Conservation (phyloP, 345 rosid genomes). For the Gynandropsis gynandra region DNA sequence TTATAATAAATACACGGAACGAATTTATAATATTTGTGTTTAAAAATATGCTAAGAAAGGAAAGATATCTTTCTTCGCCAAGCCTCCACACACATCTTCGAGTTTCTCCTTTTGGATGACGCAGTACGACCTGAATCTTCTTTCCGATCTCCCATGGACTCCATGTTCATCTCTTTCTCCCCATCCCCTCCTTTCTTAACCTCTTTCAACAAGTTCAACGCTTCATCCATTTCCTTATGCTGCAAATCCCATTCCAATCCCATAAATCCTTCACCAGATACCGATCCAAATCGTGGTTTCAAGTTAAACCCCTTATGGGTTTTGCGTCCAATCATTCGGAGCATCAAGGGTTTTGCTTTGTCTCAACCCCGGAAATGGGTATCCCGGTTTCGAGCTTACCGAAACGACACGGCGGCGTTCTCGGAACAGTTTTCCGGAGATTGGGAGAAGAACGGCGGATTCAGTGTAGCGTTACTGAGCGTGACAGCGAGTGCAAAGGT, state of each 20-base stretch:
- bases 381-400: conserved; percentile 35
- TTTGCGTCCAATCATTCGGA: conserved; percentile 35
- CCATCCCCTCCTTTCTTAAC: conserved; percentile 23
- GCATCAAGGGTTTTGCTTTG: conserved; percentile 35
- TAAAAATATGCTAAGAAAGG: no score
- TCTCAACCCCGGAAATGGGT: conserved; percentile 47
- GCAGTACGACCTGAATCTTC: conserved; percentile 26
- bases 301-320: conserved; percentile 31
- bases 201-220: conserved; percentile 22
- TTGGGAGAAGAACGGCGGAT: conserved; percentile 41
- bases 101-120: conserved; percentile 25
- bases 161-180: conserved; percentile 23
- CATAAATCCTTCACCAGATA: conserved; percentile 17
- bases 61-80: conserved; percentile 23
- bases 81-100: conserved; percentile 16
- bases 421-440: conserved; percentile 20
- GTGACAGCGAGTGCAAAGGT: conserved; percentile 63
- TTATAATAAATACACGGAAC: background rate
- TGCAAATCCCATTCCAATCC: conserved; percentile 26
- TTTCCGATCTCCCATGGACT: conserved; percentile 36
- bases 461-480: conserved; percentile 63
- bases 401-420: conserved; percentile 32
- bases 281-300: conserved; percentile 1
- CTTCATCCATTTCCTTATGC: conserved; percentile 31
- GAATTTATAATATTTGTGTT: background rate